Base-by-base conservation (phyloP, 345 rosid genomes). In the Carallia pectinifolia region DNA sequence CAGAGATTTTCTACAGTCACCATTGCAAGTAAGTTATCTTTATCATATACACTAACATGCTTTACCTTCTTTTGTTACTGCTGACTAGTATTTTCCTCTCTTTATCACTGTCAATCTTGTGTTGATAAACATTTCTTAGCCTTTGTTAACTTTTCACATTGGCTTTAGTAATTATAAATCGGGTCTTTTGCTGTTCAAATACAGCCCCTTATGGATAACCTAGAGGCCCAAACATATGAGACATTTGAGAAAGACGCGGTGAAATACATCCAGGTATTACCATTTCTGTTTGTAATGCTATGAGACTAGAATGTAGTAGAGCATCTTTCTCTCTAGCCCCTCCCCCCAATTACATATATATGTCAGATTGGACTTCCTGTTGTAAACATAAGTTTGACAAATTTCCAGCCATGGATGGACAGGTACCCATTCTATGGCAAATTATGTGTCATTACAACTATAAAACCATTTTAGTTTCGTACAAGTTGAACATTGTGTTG, bases 161-260 rank as follows among this genome's bases (percentile, higher is more conserved):
- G 3, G 27, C 7, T 33, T 30, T 10, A 56, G 60, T 36, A 27
- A 40, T 2, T 64, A 31, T 29, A 69, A 15, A 29, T 72, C 63
- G 68, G 9, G 61, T 61, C 58, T 68, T 61, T 16, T 74, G 5
- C 38, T 62, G 7, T 69, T 65, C 58, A 47, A 39, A 58, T 83
- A 74, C 86, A 95, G 98, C 99, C 98, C 71, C 94, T 95, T 72
- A 92, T 95, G 99, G 99, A 95, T 74, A 95, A 95, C 83, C 85
- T 95, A 56, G 99, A 95, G 83, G 99, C 99, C 71, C 99, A 95
- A 78, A 95, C 99, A 36, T 95, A 92, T 64, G 97, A 95, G 87
- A 95, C 98, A 9, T 95, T 95, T 85, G 99, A 90, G 86, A 95
- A 87, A 85, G 98, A 95, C 79, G 75, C 90, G 0, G 80, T 85